Percentiles rank a stretch among this genome's conserved stretches.
These are phyloP conservation scores for Thelonectria discophora DNA, from an alignment of 2,329 filamentous ascomycete species.

Conservation along the genomic window DNA sequence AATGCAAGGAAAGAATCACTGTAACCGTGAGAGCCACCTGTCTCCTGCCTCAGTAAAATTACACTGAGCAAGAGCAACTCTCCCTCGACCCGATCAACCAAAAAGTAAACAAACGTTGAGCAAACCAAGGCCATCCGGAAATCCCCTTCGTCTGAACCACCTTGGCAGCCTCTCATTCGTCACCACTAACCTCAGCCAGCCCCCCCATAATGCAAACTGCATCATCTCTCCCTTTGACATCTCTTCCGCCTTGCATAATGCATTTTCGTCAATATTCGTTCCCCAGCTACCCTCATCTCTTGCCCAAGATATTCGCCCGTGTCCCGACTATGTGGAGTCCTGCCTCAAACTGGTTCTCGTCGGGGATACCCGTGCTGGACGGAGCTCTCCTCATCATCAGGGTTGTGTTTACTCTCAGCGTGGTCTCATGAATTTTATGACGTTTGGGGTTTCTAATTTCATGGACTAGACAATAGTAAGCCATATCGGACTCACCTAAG, in stretches of 20 bases:
- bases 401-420: too few species aligned
- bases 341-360: not conserved
- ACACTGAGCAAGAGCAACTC: not conserved
- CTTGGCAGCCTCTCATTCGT: not conserved
- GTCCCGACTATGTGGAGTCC: slow-evolving; percentile 1
- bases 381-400: slow-evolving; percentile 2
- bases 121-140: not conserved
- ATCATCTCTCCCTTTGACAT: not conserved
- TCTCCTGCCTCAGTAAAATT: too few species aligned
- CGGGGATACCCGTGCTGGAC: slow-evolving; percentile 18
- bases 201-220: not conserved
- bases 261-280: not conserved
- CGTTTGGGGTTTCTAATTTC: too few species aligned
- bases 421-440: too few species aligned
- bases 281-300: not conserved
- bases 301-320: not conserved
- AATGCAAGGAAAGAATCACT: too few species aligned
- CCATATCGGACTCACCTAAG: too few species aligned
- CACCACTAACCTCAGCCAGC: not conserved
- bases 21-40: too few species aligned
- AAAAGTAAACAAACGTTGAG: not conserved
- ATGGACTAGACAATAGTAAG: too few species aligned
- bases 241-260: not conserved
- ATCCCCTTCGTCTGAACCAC: not conserved
- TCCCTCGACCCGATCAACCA: not conserved